Evolutionary conservation across 805 yeast species (phyloP).

Genomic region (Ogataea corticis): DNA sequence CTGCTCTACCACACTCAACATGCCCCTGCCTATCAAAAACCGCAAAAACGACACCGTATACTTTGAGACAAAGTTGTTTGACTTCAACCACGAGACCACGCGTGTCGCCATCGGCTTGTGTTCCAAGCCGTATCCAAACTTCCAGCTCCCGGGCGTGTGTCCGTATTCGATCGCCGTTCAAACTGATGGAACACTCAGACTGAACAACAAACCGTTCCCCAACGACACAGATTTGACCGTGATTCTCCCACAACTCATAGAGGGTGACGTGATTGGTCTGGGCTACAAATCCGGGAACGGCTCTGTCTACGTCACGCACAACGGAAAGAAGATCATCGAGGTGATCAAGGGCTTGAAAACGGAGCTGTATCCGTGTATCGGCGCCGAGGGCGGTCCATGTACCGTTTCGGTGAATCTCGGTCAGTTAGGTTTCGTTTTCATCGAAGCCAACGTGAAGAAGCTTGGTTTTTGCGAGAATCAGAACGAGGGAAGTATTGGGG

Average conservation of each 20-base stretch:
- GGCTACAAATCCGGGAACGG: constrained; percentile 52
- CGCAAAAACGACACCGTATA: constrained; percentile 55
- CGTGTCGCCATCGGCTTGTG: constrained; percentile 65
- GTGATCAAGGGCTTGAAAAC: constrained; percentile 48
- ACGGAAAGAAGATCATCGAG: constrained; percentile 55
- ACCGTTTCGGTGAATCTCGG: constrained; percentile 72
- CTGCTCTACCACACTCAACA: constrained; percentile 31
- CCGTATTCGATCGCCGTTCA: constrained; percentile 73
- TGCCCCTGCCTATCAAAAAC: constrained; percentile 37
- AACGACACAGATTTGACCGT: constrained; percentile 42
- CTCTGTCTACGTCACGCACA: constrained; percentile 53
- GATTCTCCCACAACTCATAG: constrained; percentile 50
- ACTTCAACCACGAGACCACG: constrained; percentile 42
- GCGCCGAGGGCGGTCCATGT: constrained; percentile 49
- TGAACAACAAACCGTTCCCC: constrained; percentile 59
- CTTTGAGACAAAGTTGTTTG: constrained; percentile 60
- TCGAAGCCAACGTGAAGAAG: constrained; percentile 76
- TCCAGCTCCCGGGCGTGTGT: constrained; percentile 72
- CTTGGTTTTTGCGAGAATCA: constrained; percentile 56
- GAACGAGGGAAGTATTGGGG: constrained; percentile 40
- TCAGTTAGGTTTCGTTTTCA: constrained; percentile 82
- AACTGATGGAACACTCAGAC: constrained; percentile 66
- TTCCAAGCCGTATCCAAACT: constrained; percentile 74
- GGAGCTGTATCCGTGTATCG: constrained; percentile 56
- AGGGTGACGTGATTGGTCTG: constrained; percentile 56